Evolutionary conservation across 1,284 basidiomycete genomes (phyloP).

Genomic region (Microbotryum lychnidis-dioicae): DNA sequence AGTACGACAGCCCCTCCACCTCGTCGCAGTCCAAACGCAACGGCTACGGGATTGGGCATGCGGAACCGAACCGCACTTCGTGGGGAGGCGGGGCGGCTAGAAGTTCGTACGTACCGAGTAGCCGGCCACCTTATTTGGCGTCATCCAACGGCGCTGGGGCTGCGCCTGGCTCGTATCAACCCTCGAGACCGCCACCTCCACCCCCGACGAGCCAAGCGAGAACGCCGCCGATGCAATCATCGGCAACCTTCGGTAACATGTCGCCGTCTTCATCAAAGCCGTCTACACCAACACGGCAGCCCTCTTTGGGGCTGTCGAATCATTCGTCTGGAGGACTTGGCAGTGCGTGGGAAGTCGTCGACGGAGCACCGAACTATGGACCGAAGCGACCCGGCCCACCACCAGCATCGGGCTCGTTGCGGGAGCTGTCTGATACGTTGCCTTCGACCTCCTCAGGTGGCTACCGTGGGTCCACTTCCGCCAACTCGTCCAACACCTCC

Average conservation of each 20-base stretch:
- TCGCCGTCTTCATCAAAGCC: background rate
- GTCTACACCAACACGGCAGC: background rate
- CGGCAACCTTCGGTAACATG: background rate
- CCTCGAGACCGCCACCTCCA: background rate
- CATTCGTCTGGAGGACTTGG: background rate
- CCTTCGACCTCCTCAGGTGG: background rate
- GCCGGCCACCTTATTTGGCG: constrained; percentile 10
- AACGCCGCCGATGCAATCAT: background rate
- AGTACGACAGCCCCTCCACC: no score
- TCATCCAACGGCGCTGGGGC: background rate
- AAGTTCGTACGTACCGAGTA: constrained; percentile 13
- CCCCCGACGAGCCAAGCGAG: background rate
- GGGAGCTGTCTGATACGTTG: constrained; percentile 13
- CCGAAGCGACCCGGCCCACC: constrained; percentile 4
- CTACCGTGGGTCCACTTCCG: background rate
- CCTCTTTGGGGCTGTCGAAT: background rate
- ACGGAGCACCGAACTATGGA: background rate
- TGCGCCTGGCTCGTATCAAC: background rate
- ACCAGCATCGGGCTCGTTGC: constrained; percentile 1
- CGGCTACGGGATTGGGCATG: no score
- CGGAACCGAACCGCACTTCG: constrained; percentile 10
- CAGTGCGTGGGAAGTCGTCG: constrained; percentile 11
- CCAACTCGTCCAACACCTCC: constrained; percentile 15
- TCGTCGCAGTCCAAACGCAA: no score
- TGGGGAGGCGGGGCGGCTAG: constrained; percentile 12